A percentile compares a stretch with the other conserved stretches of the same genome.
Conservation (phyloP, 129 eudicot genomes). For the Lonicera japonica region DNA sequence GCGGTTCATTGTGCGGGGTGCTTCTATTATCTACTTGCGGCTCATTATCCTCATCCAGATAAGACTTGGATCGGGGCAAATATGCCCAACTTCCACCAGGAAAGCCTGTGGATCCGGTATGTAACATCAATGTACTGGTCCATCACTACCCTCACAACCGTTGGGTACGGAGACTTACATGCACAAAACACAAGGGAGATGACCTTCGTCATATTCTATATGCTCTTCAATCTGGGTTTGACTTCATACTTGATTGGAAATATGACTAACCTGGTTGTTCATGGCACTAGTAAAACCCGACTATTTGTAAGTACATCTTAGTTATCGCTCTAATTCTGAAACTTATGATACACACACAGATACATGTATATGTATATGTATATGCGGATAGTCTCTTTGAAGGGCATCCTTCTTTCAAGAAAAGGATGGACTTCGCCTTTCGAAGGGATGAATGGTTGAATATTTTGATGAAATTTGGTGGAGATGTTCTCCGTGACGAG, state of each 20-base stretch:
- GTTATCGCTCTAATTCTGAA: background rate
- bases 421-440: too few species aligned
- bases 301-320: constrained; percentile 55
- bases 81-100: constrained; percentile 33
- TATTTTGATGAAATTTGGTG: too few species aligned
- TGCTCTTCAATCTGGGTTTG: constrained; percentile 90
- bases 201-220: constrained; percentile 72
- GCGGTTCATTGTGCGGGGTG: constrained; percentile 90
- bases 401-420: too few species aligned
- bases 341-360: too few species aligned
- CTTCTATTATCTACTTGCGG: constrained; percentile 74
- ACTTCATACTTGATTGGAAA: constrained; percentile 86
- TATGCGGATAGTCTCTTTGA: too few species aligned
- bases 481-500: too few species aligned
- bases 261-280: constrained; percentile 95
- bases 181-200: constrained; percentile 82
- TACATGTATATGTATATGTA: too few species aligned
- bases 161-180: constrained; percentile 92
- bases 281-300: constrained; percentile 77
- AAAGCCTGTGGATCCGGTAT: constrained; percentile 67
- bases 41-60: constrained; percentile 49
- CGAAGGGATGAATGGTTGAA: too few species aligned
- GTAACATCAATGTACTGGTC: constrained; percentile 88
- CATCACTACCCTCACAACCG: constrained; percentile 83
- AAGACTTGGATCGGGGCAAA: constrained; percentile 77